Base-by-base conservation (phyloP, 192 early-diverging fungal species). In the Spizellomyces punctatus region DNA sequence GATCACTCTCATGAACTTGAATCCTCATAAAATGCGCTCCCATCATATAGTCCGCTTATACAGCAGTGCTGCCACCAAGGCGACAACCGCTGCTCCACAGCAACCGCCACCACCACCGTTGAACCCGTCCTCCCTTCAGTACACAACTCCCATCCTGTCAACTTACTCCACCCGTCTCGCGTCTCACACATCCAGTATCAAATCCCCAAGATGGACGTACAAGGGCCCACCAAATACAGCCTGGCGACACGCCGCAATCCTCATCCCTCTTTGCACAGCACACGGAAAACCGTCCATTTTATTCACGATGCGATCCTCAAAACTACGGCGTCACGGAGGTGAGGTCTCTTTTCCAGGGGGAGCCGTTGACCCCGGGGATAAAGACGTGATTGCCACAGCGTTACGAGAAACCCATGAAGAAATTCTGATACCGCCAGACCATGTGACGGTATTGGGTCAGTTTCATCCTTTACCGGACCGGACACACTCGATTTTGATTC, bases 371-470 rank as follows among this genome's bases (percentile, higher is more conserved):
- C 63, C 71, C 0, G 60, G 61, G 16, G 95, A 94, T 71, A 22
- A 58, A 1, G 81, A 87, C 5, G 63, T 85, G 9, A 74, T 83
- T 45, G 79, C 72, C 21, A 89, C 95, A 6, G 92, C 92, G 21
- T 67, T 96, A 36, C 83, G 95, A 12, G 95, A 95, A 74, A 91
- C 92, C 6, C 46, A 73, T 27, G 93, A 96, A 69, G 95, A 96
- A 74, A 82, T 94, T 10, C 86, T 83, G 0, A 73, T 95, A 8
- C 47, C 45, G 0, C 58, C 74, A 0, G 64, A 67, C 6, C 21
- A 69, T 6, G 78, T 95, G 0, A 76, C 81, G 7, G 72, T 94
- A 8, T 67, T 95, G 5, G 93, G 93, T 8, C 60, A 72, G 56
- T 79, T 90, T 70, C 81, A 81, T 84, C 44, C 75, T 84, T 44